These are phyloP conservation scores for Colletotrichum agaves DNA, from an alignment of 2,329 filamentous ascomycete species.

Conservation along the genomic window DNA sequence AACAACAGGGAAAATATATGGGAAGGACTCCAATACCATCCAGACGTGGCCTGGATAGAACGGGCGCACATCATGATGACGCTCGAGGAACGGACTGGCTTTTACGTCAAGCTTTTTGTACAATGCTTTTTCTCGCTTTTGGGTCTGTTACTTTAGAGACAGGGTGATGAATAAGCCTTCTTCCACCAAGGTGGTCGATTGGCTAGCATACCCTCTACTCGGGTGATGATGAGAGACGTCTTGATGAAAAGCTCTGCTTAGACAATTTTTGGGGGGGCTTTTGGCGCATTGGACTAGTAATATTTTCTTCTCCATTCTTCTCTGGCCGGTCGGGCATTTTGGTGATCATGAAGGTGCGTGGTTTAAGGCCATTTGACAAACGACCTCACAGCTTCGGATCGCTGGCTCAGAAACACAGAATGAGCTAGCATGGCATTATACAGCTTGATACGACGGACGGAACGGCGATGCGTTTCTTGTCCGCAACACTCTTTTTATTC, in stretches of 20 bases:
- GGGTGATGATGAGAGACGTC: slow-evolving; percentile 19
- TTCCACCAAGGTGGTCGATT: not conserved
- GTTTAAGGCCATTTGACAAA: not conserved
- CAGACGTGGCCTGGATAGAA: slow-evolving; percentile 24
- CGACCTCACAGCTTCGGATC: no score
- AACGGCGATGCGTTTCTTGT: not conserved
- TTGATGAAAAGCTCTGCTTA: slow-evolving; percentile 29
- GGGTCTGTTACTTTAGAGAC: not conserved
- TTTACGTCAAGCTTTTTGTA: slow-evolving; percentile 21
- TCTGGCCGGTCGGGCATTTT: not conserved
- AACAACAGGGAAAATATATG: slow-evolving; percentile 26
- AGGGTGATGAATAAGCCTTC: not conserved
- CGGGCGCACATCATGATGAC: slow-evolving; percentile 6
- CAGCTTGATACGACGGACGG: not conserved
- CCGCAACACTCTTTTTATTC: slow-evolving; percentile 1
- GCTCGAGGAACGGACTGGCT: slow-evolving; percentile 11
- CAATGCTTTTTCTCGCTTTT: slow-evolving; percentile 20
- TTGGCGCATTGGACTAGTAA: slow-evolving; percentile 29
- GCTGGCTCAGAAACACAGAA: not conserved
- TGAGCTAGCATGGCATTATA: not conserved
- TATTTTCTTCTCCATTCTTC: slow-evolving; percentile 28
- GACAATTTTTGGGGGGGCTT: slow-evolving; percentile 19
- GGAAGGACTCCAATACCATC: slow-evolving; percentile 32
- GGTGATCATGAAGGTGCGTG: slow-evolving; percentile 4
- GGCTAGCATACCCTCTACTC: slow-evolving; percentile 5